Conservation (phyloP, 75 land plant genomes). For the Larix kaempferi region DNA sequence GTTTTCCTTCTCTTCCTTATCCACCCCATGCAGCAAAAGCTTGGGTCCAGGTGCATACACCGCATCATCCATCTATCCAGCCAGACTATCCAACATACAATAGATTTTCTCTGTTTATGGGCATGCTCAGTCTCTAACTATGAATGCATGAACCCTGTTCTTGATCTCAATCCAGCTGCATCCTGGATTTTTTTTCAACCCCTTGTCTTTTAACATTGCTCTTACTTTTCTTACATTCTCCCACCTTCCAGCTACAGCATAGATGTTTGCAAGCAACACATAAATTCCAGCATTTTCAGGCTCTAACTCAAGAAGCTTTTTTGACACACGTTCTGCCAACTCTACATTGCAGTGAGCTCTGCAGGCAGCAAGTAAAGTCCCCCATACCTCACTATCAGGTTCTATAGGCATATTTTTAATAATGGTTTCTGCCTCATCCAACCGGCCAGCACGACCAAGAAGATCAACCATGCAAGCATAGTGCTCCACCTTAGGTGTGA, state of each 20-base stretch:
- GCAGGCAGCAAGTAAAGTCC: slow-evolving; percentile 40
- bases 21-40: too few species aligned
- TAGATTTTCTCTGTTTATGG: slow-evolving; percentile 19
- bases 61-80: slow-evolving; percentile 7
- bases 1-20: too few species aligned
- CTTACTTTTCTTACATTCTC: slow-evolving; percentile 31
- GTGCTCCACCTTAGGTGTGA: slow-evolving; percentile 35
- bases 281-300: slow-evolving; percentile 20
- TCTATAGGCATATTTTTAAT: slow-evolving; percentile 19
- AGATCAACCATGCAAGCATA: slow-evolving; percentile 45
- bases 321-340: slow-evolving; percentile 25
- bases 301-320: slow-evolving; percentile 24
- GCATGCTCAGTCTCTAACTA: slow-evolving; percentile 17
- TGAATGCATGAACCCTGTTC: slow-evolving; percentile 12
- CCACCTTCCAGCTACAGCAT: slow-evolving; percentile 39
- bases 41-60: too few species aligned
- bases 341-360: slow-evolving; percentile 24
- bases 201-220: slow-evolving; percentile 26
- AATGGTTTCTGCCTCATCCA: slow-evolving; percentile 21
- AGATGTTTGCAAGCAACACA: slow-evolving; percentile 37
- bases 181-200: slow-evolving; percentile 28
- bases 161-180: slow-evolving; percentile 34
- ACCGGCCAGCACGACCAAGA: slow-evolving; percentile 30
- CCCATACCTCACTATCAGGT: slow-evolving; percentile 24
- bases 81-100: slow-evolving; percentile 18